Evolutionary conservation across 106 monocot genomes (phyloP).

Genomic region (Cymbidium sinense): DNA sequence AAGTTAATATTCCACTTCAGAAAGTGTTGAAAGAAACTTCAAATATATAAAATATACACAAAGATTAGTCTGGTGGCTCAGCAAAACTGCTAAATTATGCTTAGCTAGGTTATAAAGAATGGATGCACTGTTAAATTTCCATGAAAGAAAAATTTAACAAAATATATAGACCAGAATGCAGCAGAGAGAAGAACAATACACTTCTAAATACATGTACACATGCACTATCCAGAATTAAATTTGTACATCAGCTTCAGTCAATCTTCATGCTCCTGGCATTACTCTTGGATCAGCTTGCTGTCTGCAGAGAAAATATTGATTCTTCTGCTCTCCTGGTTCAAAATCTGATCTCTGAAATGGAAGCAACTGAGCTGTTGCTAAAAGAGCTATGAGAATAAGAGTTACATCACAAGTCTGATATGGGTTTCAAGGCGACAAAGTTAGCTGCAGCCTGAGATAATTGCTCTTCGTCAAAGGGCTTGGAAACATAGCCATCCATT

Average conservation of each 20-base stretch:
- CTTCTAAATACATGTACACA: not conserved
- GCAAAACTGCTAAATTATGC: not conserved
- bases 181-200: no score
- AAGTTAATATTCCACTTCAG: no score
- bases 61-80: no score
- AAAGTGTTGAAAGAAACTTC: no score
- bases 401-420: conserved; percentile 12
- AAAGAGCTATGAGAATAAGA: no score
- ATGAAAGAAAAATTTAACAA: not conserved
- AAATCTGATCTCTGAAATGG: no score
- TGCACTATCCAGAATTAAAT: not conserved
- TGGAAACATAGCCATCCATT: conserved; percentile 99
- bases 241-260: not conserved
- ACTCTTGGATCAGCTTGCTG: not conserved
- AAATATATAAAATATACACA: no score
- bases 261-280: not conserved
- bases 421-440: conserved; percentile 35
- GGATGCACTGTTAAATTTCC: not conserved
- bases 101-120: not conserved
- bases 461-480: conserved; percentile 87
- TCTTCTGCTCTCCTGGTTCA: no score
- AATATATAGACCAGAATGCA: not conserved
- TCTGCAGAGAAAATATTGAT: no score
- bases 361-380: no score
- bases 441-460: conserved; percentile 74